Percentiles rank a stretch among this genome's conserved stretches.
Conservation (phyloP, 2,329 filamentous ascomycete species). For the Chaetomium sp. region DNA sequence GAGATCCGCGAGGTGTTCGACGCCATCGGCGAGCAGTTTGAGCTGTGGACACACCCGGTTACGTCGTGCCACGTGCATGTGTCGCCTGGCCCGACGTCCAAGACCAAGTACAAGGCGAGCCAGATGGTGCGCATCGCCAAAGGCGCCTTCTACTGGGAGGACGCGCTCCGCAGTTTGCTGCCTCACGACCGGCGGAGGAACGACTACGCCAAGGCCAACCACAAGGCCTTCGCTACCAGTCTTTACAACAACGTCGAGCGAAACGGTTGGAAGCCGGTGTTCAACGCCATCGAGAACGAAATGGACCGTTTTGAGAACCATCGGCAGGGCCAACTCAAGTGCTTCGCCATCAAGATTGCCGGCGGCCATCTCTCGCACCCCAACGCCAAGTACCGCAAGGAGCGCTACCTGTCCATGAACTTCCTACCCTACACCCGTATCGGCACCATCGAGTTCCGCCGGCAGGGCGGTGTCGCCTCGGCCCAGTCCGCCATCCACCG, state of each 20-base stretch:
- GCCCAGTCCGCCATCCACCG: neutral
- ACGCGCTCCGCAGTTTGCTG: neutral
- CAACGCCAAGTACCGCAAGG: neutral
- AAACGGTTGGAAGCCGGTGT: neutral
- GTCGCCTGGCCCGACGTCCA: neutral
- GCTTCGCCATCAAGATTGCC: neutral
- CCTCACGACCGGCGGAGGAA: neutral
- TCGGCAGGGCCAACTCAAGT: neutral
- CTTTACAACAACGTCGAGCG: neutral
- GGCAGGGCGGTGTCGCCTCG: slow-evolving; percentile 3
- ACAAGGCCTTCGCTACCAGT: neutral
- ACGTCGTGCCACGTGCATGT: slow-evolving; percentile 1
- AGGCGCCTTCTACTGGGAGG: neutral
- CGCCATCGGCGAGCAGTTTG: neutral
- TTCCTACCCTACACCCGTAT: neutral
- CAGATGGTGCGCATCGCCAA: neutral
- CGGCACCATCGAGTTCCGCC: slow-evolving; percentile 1
- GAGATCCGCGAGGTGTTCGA: neutral
- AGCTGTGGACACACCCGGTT: neutral
- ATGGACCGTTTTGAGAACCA: neutral
- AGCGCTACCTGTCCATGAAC: neutral
- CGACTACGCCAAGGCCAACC: neutral
- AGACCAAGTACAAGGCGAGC: neutral
- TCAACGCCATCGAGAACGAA: neutral
- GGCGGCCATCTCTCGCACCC: neutral